Base-by-base conservation (phyloP, 2,329 filamentous ascomycete genomes). In the Scortechinia acanthostroma region DNA sequence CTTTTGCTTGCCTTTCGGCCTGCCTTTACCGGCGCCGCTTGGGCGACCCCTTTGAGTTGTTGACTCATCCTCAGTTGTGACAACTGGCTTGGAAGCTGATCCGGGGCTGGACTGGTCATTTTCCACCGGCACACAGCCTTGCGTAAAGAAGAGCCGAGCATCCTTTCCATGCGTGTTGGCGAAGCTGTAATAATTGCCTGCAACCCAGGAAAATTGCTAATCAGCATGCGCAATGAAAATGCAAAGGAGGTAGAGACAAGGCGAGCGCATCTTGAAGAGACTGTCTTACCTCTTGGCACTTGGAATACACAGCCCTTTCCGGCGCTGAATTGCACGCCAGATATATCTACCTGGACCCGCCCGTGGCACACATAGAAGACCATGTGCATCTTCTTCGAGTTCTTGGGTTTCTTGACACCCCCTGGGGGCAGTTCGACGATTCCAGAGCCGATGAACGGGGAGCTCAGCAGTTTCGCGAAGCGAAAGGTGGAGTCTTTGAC, bases 351-450 rank as follows among this genome's bases (percentile, higher is more conserved):
- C 51, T 81, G 73, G 17, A 96, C 89, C 51, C 86, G 82, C 19
- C 93, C 93, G 40, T 78, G 76, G 53, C 89, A 84, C 22, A 98
- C 86, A 55, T 95, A 96, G 63, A 97, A 97, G 1, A 87, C 83
- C 85, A 98, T 93, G 59, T 96, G 90, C 88, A 96, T 97, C 68
- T 87, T 91, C 50, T 91, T 77, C 25, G 87, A 86, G 64, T 96
- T 97, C 73, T 97, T 97, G 43, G 84, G 79, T 53, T 83, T 80
- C 71, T 98, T 98, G 58, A 86, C 80, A 22, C 87, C 81, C 2
- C 86, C 84, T 0, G 88, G 83, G 4, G 89, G 88, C 43, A 98
- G 69, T 55, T 97, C 91, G 28, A 98, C 87, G 44, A 97, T 77
- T 15, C 93, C 93, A 6, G 86, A 85, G 23, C 90, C 91, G 62